These are phyloP conservation scores for Purpureocillium lavendulum DNA, from an alignment of 2,329 filamentous ascomycete genomes.

Conservation along the genomic window DNA sequence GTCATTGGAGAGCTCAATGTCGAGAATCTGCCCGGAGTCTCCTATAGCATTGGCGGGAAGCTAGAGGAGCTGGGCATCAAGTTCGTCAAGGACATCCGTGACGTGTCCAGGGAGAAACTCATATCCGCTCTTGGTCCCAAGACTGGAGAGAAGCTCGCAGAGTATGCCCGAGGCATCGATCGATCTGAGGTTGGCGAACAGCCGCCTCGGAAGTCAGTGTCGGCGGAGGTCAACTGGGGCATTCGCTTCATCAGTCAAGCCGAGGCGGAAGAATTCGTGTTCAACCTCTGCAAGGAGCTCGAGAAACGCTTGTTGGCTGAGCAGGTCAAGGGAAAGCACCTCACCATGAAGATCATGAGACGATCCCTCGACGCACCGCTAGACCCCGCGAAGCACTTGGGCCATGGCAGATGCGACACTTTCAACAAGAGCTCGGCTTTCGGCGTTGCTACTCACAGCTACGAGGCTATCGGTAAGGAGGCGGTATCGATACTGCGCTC, in stretches of 20 bases:
- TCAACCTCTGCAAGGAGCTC: constrained; percentile 77
- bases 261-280: constrained; percentile 90
- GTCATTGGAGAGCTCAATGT: constrained; percentile 73
- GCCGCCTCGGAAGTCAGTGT: constrained; percentile 83
- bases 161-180: constrained; percentile 86
- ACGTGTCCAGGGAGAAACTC: constrained; percentile 68
- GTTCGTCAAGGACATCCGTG: constrained; percentile 73
- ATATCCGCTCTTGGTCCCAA: constrained; percentile 74
- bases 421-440: constrained; percentile 84
- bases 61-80: constrained; percentile 80
- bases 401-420: constrained; percentile 89
- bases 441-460: constrained; percentile 74
- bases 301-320: constrained; percentile 74
- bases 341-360: constrained; percentile 94
- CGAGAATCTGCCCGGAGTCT: constrained; percentile 82
- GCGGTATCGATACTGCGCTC: constrained; percentile 75
- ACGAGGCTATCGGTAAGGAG: constrained; percentile 66
- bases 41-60: constrained; percentile 78
- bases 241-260: constrained; percentile 86
- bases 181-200: constrained; percentile 78
- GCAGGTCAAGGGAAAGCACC: constrained; percentile 74
- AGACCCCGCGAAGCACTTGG: constrained; percentile 86
- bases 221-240: constrained; percentile 96
- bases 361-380: constrained; percentile 78
- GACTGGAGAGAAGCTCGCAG: constrained; percentile 83